Evolutionary conservation across 179 eudicot species (phyloP), one percentile per base, ranked within the genome.

Genomic region (Drosera spatulata): DNA sequence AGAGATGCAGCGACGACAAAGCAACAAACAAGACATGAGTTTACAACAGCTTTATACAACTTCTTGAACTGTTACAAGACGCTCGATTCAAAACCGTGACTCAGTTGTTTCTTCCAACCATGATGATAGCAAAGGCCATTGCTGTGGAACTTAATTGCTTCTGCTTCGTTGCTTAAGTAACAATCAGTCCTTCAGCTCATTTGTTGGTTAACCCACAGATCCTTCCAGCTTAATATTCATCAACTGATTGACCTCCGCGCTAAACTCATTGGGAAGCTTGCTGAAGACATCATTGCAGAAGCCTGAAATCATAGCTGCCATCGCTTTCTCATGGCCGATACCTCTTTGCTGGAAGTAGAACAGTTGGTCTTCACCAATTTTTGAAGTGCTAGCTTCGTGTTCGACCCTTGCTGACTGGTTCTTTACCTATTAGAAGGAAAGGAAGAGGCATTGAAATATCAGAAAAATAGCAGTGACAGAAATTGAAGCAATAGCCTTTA

Each of bases 321-420:
- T 82, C 14, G 98, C 98, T 65, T 71, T 80, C 70, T 91, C 95
- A 9, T 78, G 79, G 72, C 82, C 90, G 2, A 88, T 91, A 22
- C 98, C 98, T 70, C 98, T 84, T 74, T 91, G 96, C 52, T 79
- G 95, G 74, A 93, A 88, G 67, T 88, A 93, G 76, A 93, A 89
- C 12, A 93, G 78, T 73, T 93, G 99, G 50, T 93, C 96, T 70
- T 86, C 90, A 15, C 99, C 90, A 2, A 93, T 93, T 65, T 89
- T 89, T 10, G 93, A 89, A 58, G 99, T 93, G 70, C 88, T 89
- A n/a, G 99, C 99, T 77, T 89, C 96, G 14, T 93, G 99, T 60
- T 93, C 99, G 7, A 90, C 69, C n/a, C 86, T 79, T 1, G 88
- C 84, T 10, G 76, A 56, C 0, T 86, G 88, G 61, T 87, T 88